These are phyloP conservation scores for Lichtheimia ramosa DNA, from an alignment of 371 early-diverging fungal species.

Conservation along the genomic window DNA sequence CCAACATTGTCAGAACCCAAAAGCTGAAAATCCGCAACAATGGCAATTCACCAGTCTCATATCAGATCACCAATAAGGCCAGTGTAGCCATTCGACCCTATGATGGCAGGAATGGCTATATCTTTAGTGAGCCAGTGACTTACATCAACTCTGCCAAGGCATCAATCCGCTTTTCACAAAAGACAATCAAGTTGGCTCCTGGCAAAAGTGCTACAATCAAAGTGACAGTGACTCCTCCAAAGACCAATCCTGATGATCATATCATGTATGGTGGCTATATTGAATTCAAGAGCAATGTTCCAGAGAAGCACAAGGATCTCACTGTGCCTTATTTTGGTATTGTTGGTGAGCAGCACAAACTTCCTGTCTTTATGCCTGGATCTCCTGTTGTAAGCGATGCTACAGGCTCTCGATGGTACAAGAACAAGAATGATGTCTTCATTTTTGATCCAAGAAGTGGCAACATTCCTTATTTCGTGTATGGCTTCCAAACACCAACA, in stretches of 20 bases:
- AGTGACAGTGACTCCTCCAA: conserved; percentile 41
- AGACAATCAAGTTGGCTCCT: conserved; percentile 26
- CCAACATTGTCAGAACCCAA: conserved; percentile 33
- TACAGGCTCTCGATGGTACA: not conserved
- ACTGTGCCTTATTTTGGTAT: conserved; percentile 55
- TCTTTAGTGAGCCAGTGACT: conserved; percentile 13
- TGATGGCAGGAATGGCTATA: conserved; percentile 17
- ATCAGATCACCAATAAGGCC: conserved; percentile 39
- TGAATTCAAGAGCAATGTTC: conserved; percentile 16
- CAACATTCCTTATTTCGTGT: conserved; percentile 11
- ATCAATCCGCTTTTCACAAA: conserved; percentile 26
- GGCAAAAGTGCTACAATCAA: conserved; percentile 36
- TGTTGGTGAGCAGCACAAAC: conserved; percentile 38
- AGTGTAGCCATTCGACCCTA: conserved; percentile 36
- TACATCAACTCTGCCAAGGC: conserved; percentile 19
- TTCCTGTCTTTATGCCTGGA: conserved; percentile 18
- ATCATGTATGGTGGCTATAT: conserved; percentile 34
- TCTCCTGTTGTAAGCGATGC: conserved; percentile 10
- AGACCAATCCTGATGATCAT: conserved; percentile 22
- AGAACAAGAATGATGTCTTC: conserved; percentile 10
- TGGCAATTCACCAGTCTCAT: conserved; percentile 48
- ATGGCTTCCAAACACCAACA: conserved; percentile 15
- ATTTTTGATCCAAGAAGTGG: conserved; percentile 12
- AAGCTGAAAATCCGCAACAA: conserved; percentile 55
- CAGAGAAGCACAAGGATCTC: conserved; percentile 6